These are phyloP conservation scores for Hyaloscypha bicolor DNA, from an alignment of 495 filamentous ascomycete species.

Conservation along the genomic window DNA sequence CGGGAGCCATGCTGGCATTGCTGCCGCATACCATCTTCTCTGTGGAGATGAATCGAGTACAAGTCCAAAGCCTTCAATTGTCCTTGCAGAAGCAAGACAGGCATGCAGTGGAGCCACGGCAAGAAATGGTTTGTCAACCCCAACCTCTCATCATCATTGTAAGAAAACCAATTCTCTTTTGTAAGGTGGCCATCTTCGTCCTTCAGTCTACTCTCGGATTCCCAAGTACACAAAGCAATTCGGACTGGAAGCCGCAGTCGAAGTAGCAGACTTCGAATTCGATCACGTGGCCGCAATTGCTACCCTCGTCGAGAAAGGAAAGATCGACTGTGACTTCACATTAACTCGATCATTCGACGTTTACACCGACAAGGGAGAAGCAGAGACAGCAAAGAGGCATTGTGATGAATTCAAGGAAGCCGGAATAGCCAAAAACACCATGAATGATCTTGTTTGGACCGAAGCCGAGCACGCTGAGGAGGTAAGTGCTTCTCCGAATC, in stretches of 20 bases:
- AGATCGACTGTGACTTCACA: conserved; percentile 52
- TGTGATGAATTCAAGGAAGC: conserved; percentile 7
- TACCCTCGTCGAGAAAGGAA: conserved; percentile 49
- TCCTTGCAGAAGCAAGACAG: conserved; percentile 58
- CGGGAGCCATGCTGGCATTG: conserved; percentile 67
- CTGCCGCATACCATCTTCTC: conserved; percentile 61
- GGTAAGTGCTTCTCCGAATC: conserved; percentile 37
- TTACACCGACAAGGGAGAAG: not conserved
- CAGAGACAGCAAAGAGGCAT: conserved; percentile 1
- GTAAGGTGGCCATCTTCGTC: not conserved
- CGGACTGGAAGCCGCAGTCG: conserved; percentile 47
- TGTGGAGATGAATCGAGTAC: conserved; percentile 2
- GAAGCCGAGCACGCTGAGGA: conserved; percentile 41
- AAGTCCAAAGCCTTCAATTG: conserved; percentile 31
- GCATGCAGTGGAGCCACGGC: conserved; percentile 58
- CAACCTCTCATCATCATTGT: not conserved
- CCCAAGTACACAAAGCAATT: conserved; percentile 38
- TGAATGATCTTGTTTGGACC: conserved; percentile 45
- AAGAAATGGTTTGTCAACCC: conserved; percentile 45
- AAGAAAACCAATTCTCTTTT: not conserved
- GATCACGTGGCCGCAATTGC: conserved; percentile 57
- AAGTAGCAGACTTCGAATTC: conserved; percentile 57
- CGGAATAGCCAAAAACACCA: conserved; percentile 17
- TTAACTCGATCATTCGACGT: conserved; percentile 29
- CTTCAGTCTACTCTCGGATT: conserved; percentile 34